Evolutionary conservation across 129 eudicot species (phyloP), one percentile per base, ranked within the genome.

Genomic region (Kitagawia praeruptora): DNA sequence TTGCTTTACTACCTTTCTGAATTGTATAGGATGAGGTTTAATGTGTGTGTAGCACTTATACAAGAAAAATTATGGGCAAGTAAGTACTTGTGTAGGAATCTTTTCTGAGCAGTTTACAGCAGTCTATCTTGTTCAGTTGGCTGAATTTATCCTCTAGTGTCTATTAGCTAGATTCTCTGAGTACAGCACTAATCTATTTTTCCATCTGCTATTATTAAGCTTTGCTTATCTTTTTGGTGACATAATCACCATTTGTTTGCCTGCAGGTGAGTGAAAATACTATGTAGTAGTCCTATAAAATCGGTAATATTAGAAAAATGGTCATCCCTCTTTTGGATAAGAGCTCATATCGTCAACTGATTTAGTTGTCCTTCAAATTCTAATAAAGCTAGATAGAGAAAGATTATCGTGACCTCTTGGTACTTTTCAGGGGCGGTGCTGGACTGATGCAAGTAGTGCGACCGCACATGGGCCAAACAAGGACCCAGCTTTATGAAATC

Each of bases 1-100:
- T 12, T 70, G 72, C 31, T 82, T 70, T 75, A 67, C 86, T 75
- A 67, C 86, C 47, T 80, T 79, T 40, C 80, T 64, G 66, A 76
- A 23, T 85, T 82, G 85, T 80, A 77, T 69, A 81, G 54, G 78
- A 77, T 82, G 74, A 82, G 66, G 4, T 23, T 56, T 7, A 6
- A 7, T 21, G 31, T 58, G 67, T 58, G 67, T n/a, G 67, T 3
- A 10, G 53, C 46, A 44, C 28, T 78, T 69, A 75, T 78, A 77
- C 70, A 25, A 77, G 34, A 67, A 78, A 34, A 28, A 34, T 46
- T 27, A 56, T 81, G 82, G 80, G 80, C 80, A 78, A 54, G 28
- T n/a, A 78, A 54, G 28, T n/a, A 66, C 6, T 19, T 51, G 40
- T 75, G 56, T 23, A 76, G 44, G 54, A 38, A 58, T 74, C 73